phyloP scores from a whole-genome alignment of 23 red algal species.

The Pyropia yezoensis region DNA sequence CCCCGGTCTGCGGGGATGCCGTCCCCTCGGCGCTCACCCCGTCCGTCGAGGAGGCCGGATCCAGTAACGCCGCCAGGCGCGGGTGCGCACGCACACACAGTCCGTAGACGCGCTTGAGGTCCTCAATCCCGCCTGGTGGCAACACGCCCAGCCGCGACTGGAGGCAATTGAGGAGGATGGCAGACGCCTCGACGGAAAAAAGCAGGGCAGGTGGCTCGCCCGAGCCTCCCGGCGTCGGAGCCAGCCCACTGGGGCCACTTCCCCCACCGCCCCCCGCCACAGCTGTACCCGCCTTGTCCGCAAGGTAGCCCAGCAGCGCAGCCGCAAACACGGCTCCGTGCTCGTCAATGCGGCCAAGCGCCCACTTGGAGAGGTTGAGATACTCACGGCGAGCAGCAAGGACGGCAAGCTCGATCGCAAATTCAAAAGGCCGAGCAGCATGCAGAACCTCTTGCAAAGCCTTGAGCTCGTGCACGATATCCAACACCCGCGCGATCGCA shows the following conservation, averaged over 20 bases:
- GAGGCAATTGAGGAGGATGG: slow-evolving; percentile 12
- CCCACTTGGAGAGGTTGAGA: slow-evolving; percentile 84
- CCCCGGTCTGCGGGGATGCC: not conserved
- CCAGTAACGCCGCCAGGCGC: not conserved
- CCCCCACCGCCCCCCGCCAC: slow-evolving; percentile 11
- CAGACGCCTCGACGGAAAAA: slow-evolving; percentile 5
- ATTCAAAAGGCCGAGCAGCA: slow-evolving; percentile 33
- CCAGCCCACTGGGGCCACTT: not conserved
- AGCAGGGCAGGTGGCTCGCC: not conserved
- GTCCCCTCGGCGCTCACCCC: not conserved
- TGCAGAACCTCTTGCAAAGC: slow-evolving; percentile 61
- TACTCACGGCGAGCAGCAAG: slow-evolving; percentile 62
- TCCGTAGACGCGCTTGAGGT: slow-evolving; percentile 2
- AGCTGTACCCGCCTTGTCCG: not conserved
- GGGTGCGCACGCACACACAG: not conserved
- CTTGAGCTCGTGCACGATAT: slow-evolving; percentile 59
- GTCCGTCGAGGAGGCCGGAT: not conserved
- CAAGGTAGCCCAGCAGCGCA: slow-evolving; percentile 10
- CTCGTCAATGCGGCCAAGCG: not conserved
- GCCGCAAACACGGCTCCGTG: slow-evolving; percentile 35
- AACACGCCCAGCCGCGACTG: not conserved
- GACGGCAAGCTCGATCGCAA: slow-evolving; percentile 90
- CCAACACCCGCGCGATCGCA: slow-evolving; percentile 29
- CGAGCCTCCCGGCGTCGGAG: not conserved
- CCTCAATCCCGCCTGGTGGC: not conserved